A percentile compares a stretch with the other conserved stretches of the same genome.
Conservation (phyloP, 495 filamentous ascomycete species). For the Lepraria neglecta region DNA sequence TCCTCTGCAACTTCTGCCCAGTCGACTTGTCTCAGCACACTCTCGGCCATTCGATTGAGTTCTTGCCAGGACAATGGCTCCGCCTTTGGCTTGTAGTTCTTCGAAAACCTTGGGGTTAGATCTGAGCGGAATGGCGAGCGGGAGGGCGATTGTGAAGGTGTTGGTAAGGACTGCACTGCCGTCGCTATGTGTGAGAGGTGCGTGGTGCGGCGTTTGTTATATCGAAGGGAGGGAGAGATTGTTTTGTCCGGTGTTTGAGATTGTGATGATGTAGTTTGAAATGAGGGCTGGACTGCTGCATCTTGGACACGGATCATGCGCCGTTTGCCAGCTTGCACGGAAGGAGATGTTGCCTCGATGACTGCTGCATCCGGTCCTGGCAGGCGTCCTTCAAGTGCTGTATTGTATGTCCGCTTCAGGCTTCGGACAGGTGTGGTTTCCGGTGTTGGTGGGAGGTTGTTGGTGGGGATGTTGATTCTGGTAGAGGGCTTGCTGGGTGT, state of each 20-base stretch:
- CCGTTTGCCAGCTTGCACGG: not conserved
- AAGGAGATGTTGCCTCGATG: not conserved
- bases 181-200: too few relatives aligned
- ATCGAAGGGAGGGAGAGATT: not conserved
- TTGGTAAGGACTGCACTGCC: not conserved
- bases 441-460: conserved; percentile 4
- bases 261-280: too few relatives aligned
- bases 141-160: not conserved
- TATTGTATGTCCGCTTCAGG: conserved; percentile 5
- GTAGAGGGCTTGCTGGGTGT: not conserved
- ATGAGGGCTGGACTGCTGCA: too few relatives aligned
- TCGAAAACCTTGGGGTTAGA: conserved; percentile 2
- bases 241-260: too few relatives aligned
- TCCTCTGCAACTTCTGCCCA: conserved; percentile 12
- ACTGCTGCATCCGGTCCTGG: not conserved
- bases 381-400: not conserved
- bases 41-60: conserved; percentile 3
- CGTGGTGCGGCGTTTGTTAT: not conserved
- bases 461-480: not conserved
- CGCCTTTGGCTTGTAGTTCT: not conserved
- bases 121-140: not conserved
- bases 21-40: conserved; percentile 18
- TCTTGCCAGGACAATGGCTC: not conserved
- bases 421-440: not conserved
- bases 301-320: too few relatives aligned